Percentiles rank a stretch among this genome's conserved stretches.
Evolutionary conservation across 306 rosid genomes (phyloP).

Genomic region (Castanopsis chinensis): DNA sequence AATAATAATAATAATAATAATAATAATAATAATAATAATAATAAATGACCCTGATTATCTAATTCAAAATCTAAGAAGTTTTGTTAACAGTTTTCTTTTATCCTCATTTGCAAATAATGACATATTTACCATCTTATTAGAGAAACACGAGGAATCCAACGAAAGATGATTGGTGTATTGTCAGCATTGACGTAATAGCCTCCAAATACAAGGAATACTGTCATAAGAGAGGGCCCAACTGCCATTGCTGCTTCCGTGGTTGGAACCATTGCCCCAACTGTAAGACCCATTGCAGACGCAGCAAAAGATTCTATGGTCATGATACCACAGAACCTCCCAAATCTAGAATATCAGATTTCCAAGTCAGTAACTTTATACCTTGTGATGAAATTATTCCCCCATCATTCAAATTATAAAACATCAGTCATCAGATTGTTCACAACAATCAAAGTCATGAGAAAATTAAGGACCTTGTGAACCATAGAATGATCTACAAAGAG

Average conservation of each 20-base stretch:
- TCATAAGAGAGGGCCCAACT: conserved; percentile 94
- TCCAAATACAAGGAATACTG: conserved; percentile 89
- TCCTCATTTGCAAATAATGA: conserved; percentile 15
- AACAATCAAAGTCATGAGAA: background rate
- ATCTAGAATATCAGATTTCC: conserved; percentile 44
- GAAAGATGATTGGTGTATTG: conserved; percentile 86
- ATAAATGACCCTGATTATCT: background rate
- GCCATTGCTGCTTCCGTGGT: conserved; percentile 95
- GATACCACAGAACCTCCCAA: conserved; percentile 88
- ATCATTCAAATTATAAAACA: background rate
- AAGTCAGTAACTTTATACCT: conserved; percentile 18
- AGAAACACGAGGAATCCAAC: conserved; percentile 91
- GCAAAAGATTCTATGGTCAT: conserved; percentile 86
- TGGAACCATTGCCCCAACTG: conserved; percentile 97
- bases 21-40: too few relatives aligned
- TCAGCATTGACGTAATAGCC: conserved; percentile 87
- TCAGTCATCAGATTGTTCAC: background rate
- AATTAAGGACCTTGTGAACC: background rate
- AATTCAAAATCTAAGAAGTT: background rate
- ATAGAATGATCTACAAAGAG: background rate
- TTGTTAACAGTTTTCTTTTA: background rate
- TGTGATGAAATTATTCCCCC: conserved; percentile 5
- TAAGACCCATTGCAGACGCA: conserved; percentile 97
- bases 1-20: too few relatives aligned
- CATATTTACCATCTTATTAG: conserved; percentile 78